Conservation (phyloP, 306 rosid genomes). For the Cicer yamashitae region DNA sequence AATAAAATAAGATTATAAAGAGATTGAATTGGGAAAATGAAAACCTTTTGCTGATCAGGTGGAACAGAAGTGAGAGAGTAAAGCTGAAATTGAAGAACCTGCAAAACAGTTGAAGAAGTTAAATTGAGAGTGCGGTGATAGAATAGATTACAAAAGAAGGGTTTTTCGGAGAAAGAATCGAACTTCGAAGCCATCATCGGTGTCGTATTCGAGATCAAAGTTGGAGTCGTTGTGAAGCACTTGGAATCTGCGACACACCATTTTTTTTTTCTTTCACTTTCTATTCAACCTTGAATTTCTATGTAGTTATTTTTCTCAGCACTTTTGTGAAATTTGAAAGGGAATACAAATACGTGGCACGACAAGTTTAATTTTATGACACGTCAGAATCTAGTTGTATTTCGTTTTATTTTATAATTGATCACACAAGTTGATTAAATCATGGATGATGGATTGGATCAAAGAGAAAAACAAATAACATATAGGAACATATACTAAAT, state of each 20-base stretch:
- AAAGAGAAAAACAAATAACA: no score
- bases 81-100: constrained; percentile 78
- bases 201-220: constrained; percentile 65
- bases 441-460: no score
- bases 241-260: constrained; percentile 69
- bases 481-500: no score
- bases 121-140: constrained; percentile 1
- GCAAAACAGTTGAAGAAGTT: constrained; percentile 1
- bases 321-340: background rate
- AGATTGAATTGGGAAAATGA: background rate
- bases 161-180: background rate
- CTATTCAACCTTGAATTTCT: background rate
- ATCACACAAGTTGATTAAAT: no score
- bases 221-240: constrained; percentile 62
- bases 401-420: no score
- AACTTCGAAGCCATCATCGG: constrained; percentile 80
- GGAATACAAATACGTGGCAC: no score
- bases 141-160: background rate
- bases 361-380: no score
- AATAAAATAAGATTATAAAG: background rate
- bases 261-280: constrained; percentile 2
- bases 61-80: constrained; percentile 73
- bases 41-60: constrained; percentile 80
- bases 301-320: no score
- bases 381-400: no score